Base-by-base conservation (phyloP, 306 rosid genomes). In the Styphnolobium japonicum region DNA sequence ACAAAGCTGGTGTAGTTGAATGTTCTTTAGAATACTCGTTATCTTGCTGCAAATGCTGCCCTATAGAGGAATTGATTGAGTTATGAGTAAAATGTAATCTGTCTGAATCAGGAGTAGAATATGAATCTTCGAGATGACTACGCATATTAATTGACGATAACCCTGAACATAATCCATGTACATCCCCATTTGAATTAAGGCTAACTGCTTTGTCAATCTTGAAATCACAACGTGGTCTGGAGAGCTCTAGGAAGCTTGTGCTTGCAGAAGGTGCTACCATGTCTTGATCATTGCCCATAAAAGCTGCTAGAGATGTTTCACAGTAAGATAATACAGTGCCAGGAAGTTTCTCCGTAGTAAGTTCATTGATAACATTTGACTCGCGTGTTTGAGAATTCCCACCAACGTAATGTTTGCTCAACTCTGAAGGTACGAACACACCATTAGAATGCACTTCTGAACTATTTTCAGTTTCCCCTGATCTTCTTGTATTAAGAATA, bases 1-100 rank as follows among this genome's bases (percentile, higher is more conserved):
- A 79, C 62, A 71, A 82, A 27, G 60, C 79, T 36, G 90, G 81
- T 60, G 80, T 85, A 68, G 81, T 67, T 43, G 86, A 81, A n/a
- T 67, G 79, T 57, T 71, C 85, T 43, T 34, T 58, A 42, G 79
- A 65, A 82, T 25, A 62, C 51, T 31, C 75, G 53, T 71, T 61
- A 79, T 71, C 83, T 81, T 79, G 83, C 76, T 55, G 85, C 22
- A 75, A 63, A 58, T 67, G 74, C 66, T 75, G 53, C 81, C 71
- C 61, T 58, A 21, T 12, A 43, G 80, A 76, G 14, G 85, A 80
- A 71, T 42, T 34, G 11, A 10, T 71, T 9, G 83, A 75, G 55
- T 61, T 71, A 48, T 23, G 64, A 49, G 70, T 75, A 40, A 51
- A 56, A 14, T 2, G 65, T 33, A 71, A 40, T 62, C 68, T 23